These are phyloP conservation scores for Lolium multiflorum DNA, from an alignment of 176 grass and related monocot species.

Conservation along the genomic window DNA sequence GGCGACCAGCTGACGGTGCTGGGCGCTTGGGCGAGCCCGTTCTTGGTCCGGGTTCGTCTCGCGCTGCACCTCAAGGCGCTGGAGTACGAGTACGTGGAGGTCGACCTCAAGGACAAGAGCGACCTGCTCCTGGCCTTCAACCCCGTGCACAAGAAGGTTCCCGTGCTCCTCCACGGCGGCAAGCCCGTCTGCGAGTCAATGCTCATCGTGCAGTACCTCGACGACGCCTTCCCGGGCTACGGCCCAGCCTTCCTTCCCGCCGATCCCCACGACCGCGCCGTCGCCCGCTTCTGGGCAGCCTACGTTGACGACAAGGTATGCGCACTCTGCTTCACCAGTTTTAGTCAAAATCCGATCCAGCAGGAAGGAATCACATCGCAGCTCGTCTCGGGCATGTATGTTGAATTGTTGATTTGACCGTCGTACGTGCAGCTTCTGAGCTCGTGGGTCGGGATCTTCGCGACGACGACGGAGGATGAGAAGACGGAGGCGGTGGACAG, in stretches of 20 bases:
- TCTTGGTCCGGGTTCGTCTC: constrained; percentile 44
- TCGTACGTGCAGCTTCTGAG: constrained; percentile 29
- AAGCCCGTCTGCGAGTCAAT: constrained; percentile 54
- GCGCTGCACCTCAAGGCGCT: constrained; percentile 64
- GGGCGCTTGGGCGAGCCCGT: constrained; percentile 45
- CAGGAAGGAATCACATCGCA: not conserved
- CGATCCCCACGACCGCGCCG: constrained; percentile 47
- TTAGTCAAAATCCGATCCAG: not conserved
- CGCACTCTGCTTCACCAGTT: not conserved
- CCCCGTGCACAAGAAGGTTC: constrained; percentile 56
- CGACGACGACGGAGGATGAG: not conserved
- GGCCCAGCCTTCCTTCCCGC: constrained; percentile 42
- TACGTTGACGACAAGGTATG: constrained; percentile 62
- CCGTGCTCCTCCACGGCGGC: constrained; percentile 47
- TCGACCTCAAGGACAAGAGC: constrained; percentile 52
- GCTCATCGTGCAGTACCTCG: constrained; percentile 67
- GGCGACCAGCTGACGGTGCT: constrained; percentile 46
- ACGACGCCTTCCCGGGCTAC: constrained; percentile 48
- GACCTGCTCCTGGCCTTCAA: constrained; percentile 47
- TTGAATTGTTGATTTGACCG: not conserved
- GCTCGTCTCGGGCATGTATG: not conserved
- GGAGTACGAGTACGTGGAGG: constrained; percentile 52
- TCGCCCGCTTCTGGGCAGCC: constrained; percentile 61
- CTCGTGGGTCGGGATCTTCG: constrained; percentile 36
- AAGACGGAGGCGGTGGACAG: constrained; percentile 30